Conservation (phyloP, 768 basidiomycete species). For the Calocera viscosa region DNA sequence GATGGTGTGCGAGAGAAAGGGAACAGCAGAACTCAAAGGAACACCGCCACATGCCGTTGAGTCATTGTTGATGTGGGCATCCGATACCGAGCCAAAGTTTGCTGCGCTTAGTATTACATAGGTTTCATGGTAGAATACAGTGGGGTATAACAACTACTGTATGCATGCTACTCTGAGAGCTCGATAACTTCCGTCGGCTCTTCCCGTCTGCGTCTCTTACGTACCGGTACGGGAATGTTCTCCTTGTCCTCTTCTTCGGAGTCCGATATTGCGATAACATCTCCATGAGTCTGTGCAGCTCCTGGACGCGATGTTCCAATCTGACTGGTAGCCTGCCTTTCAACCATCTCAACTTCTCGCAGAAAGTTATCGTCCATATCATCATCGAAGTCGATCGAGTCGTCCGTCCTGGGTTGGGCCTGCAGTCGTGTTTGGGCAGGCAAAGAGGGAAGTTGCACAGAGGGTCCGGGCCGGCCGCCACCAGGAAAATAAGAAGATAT, state of each 20-base stretch:
- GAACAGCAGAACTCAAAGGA: too few species aligned
- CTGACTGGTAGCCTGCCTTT: conserved; percentile 20
- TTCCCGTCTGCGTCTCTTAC: conserved; percentile 17
- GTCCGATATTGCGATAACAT: conserved; percentile 35
- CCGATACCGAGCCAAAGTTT: too few species aligned
- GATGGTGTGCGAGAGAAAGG: too few species aligned
- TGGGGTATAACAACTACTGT: not conserved
- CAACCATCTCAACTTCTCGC: conserved; percentile 30
- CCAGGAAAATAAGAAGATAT: not conserved
- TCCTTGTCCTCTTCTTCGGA: conserved; percentile 50
- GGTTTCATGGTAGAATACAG: too few species aligned
- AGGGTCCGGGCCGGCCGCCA: not conserved
- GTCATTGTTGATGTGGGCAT: too few species aligned
- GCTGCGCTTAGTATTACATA: too few species aligned
- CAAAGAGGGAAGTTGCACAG: not conserved
- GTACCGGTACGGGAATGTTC: conserved; percentile 41
- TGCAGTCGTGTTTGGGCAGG: not conserved
- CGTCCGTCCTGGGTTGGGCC: conserved; percentile 16
- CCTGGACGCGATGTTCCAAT: not conserved
- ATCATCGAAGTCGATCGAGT: conserved; percentile 18
- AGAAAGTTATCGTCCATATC: conserved; percentile 32
- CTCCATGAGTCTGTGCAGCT: conserved; percentile 8
- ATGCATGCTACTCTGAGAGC: not conserved
- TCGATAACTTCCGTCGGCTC: not conserved
- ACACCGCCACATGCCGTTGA: not conserved